Conservation (phyloP, 2,329 filamentous ascomycete species). For the Lachnellula cervina region DNA sequence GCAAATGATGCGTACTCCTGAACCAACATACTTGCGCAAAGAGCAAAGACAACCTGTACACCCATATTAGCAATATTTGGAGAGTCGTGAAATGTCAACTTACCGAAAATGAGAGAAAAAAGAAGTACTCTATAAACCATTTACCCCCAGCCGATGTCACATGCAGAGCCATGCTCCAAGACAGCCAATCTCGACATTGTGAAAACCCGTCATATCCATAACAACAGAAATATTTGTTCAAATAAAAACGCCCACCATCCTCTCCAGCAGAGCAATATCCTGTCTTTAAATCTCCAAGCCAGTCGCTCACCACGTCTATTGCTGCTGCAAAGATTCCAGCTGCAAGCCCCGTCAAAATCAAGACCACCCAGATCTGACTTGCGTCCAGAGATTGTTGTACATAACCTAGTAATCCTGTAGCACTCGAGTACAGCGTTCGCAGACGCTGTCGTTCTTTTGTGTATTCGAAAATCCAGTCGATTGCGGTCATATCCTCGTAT, state of each 20-base stretch:
- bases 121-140: constrained; percentile 81
- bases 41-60: constrained; percentile 67
- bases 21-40: constrained; percentile 72
- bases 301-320: constrained; percentile 88
- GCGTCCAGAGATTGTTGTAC: constrained; percentile 71
- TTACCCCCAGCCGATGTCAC: constrained; percentile 60
- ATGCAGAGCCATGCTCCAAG: constrained; percentile 74
- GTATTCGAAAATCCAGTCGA: constrained; percentile 99
- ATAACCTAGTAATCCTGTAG: constrained; percentile 68
- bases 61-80: neutral
- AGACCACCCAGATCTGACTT: constrained; percentile 86
- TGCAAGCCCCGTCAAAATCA: constrained; percentile 78
- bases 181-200: constrained; percentile 80
- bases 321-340: constrained; percentile 80
- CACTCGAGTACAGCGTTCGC: constrained; percentile 66
- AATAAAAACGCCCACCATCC: constrained; percentile 82
- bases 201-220: constrained; percentile 80
- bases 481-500: constrained; percentile 94
- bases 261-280: constrained; percentile 76
- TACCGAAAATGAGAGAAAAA: constrained; percentile 83
- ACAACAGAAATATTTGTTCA: constrained; percentile 90
- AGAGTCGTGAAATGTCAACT: constrained; percentile 28
- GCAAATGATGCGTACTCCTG: constrained; percentile 81
- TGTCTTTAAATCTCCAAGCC: constrained; percentile 87
- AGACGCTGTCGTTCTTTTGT: constrained; percentile 89